Percentiles rank a stretch among this genome's conserved stretches.
phyloP scores from a whole-genome alignment of 2,329 filamentous ascomycete genomes.

The Colletotrichum caudatum region DNA sequence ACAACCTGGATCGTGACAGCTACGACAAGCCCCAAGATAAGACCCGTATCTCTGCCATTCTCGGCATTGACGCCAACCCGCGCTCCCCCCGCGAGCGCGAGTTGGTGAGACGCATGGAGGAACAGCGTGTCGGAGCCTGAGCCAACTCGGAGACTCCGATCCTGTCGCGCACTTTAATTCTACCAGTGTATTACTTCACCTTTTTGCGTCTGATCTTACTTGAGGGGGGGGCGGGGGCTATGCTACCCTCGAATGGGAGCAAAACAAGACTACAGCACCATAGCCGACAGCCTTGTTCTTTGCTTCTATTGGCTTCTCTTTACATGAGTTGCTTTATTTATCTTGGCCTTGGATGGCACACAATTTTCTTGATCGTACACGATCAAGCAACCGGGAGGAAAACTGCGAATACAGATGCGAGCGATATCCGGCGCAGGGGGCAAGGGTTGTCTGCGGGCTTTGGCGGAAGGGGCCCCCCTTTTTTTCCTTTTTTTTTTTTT shows the following conservation, averaged over 20 bases:
- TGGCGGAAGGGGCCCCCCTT: conserved; percentile 3
- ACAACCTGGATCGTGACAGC: conserved; percentile 56
- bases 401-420: conserved; percentile 11
- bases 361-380: conserved; percentile 22
- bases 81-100: conserved; percentile 69
- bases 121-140: conserved; percentile 55
- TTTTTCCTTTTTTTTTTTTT: neutral
- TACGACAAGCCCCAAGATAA: conserved; percentile 60
- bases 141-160: conserved; percentile 35
- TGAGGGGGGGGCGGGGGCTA: neutral
- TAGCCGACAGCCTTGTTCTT: conserved; percentile 32
- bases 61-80: conserved; percentile 70
- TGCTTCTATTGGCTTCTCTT: conserved; percentile 28
- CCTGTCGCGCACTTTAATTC: conserved; percentile 47
- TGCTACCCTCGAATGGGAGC: conserved; percentile 13
- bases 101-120: conserved; percentile 67
- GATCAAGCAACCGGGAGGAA: conserved; percentile 31
- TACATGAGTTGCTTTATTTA: conserved; percentile 12
- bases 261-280: conserved; percentile 30
- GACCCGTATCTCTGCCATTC: conserved; percentile 72
- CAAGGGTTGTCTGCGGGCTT: conserved; percentile 9
- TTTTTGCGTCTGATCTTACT: conserved; percentile 33
- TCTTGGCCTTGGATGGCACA: conserved; percentile 7
- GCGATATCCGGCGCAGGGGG: conserved; percentile 33
- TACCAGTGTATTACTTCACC: conserved; percentile 41